Percentiles rank a stretch among this genome's conserved stretches.
Conservation (phyloP, 805 yeast genomes). For the Saturnispora saitoi region DNA sequence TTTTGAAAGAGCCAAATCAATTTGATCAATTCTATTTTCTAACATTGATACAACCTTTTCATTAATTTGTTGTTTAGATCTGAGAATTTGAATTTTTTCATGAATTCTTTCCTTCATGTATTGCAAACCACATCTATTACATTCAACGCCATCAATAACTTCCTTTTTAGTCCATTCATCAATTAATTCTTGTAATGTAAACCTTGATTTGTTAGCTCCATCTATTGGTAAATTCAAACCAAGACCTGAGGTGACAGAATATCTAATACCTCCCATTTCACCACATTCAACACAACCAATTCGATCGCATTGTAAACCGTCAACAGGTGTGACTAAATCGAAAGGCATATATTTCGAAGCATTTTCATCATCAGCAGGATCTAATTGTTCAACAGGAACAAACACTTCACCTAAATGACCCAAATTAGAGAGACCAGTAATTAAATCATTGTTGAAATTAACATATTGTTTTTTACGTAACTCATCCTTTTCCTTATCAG, state of each 20-base stretch:
- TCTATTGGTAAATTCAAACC: constrained; percentile 54
- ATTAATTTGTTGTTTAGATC: constrained; percentile 15
- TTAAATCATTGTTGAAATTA: constrained; percentile 23
- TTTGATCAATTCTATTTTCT: constrained; percentile 37
- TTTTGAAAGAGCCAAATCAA: constrained; percentile 46
- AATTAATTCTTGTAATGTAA: constrained; percentile 43
- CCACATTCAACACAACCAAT: constrained; percentile 89
- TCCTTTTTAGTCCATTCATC: constrained; percentile 71
- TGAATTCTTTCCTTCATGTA: constrained; percentile 47
- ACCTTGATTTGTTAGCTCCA: constrained; percentile 32
- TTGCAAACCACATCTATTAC: constrained; percentile 80
- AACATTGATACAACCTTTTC: constrained; percentile 29
- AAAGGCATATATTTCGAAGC: constrained; percentile 40
- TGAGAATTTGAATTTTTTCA: constrained; percentile 27
- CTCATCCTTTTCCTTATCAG: constrained; percentile 15
- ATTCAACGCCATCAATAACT: constrained; percentile 85
- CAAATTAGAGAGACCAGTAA: constrained; percentile 35
- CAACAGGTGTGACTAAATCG: constrained; percentile 77
- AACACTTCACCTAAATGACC: constrained; percentile 58
- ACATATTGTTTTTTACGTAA: constrained; percentile 23
- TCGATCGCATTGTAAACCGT: constrained; percentile 80
- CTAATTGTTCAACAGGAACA: constrained; percentile 69
- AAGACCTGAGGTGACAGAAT: constrained; percentile 67
- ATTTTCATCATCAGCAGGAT: constrained; percentile 49
- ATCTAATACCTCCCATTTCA: constrained; percentile 86